Conservation (phyloP, 2,329 filamentous ascomycete species). For the Fusarium poae region DNA sequence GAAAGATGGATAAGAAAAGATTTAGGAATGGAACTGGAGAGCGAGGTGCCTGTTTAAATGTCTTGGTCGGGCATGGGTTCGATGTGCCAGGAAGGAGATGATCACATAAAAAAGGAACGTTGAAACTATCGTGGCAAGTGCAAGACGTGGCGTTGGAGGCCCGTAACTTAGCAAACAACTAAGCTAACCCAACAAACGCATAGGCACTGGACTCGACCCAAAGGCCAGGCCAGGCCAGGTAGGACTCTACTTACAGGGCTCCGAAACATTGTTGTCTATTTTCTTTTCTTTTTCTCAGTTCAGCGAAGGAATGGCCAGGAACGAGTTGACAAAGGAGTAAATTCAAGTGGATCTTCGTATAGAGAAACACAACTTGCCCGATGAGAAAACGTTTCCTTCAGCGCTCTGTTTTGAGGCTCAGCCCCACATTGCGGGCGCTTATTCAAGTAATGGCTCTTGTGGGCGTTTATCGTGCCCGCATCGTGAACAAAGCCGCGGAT, state of each 20-base stretch:
- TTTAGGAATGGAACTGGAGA: constrained; percentile 6
- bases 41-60: constrained; percentile 37
- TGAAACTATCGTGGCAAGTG: constrained; percentile 17
- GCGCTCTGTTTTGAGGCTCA: not conserved
- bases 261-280: too few relatives aligned
- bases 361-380: constrained; percentile 1
- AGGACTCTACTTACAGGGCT: too few relatives aligned
- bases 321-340: constrained; percentile 6
- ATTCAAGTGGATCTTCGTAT: not conserved
- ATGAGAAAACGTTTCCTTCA: not conserved
- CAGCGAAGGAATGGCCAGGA: too few relatives aligned
- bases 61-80: constrained; percentile 20
- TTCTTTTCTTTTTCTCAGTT: too few relatives aligned
- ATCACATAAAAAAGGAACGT: constrained; percentile 13
- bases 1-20: constrained; percentile 20
- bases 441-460: not conserved
- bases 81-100: constrained; percentile 12
- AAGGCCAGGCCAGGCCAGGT: not conserved
- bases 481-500: not conserved
- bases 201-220: constrained; percentile 11
- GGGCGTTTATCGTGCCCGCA: constrained; percentile 3
- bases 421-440: not conserved
- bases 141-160: constrained; percentile 35
- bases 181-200: too few relatives aligned
- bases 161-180: constrained; percentile 18